A percentile compares a stretch with the other conserved stretches of the same genome.
Evolutionary conservation across 805 yeast species (phyloP).

Genomic region (Saccharomyces mikatae): DNA sequence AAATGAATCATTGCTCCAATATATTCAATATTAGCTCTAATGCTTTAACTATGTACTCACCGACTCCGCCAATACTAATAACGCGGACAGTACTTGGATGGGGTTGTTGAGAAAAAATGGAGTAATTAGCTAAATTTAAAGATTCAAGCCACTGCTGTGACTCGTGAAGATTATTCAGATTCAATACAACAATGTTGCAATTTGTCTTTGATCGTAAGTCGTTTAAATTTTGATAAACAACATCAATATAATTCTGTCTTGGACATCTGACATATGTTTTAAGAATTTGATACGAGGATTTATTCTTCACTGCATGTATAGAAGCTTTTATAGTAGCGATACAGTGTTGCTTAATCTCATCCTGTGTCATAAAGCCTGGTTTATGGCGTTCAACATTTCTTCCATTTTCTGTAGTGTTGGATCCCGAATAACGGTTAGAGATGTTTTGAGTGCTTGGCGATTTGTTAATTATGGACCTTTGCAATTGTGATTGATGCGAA

Average conservation of each 20-base stretch:
- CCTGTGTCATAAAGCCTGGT: slow-evolving; percentile 22
- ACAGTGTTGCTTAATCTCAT: slow-evolving; percentile 26
- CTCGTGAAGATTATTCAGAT: slow-evolving; percentile 29
- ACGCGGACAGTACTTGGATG: slow-evolving; percentile 29
- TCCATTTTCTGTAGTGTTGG: neutral
- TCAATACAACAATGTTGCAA: slow-evolving; percentile 29
- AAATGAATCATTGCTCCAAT: neutral
- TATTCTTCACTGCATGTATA: slow-evolving; percentile 18
- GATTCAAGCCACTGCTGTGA: slow-evolving; percentile 26
- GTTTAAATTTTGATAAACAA: slow-evolving; percentile 22
- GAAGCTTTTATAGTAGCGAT: slow-evolving; percentile 23
- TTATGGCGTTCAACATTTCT: neutral
- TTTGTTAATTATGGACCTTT: neutral
- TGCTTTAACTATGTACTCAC: slow-evolving; percentile 26
- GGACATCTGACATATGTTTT: slow-evolving; percentile 29
- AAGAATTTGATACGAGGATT: slow-evolving; percentile 27
- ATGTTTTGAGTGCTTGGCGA: neutral
- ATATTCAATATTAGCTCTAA: slow-evolving; percentile 15
- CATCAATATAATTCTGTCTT: slow-evolving; percentile 22
- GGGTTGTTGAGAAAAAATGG: slow-evolving; percentile 17
- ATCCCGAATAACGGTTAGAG: neutral
- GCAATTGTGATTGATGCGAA: neutral
- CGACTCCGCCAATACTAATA: slow-evolving; percentile 29
- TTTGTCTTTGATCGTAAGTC: slow-evolving; percentile 27
- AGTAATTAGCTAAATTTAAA: slow-evolving; percentile 17